Conservation (phyloP, 495 filamentous ascomycete genomes). For the Hypoxylon subgilvum region DNA sequence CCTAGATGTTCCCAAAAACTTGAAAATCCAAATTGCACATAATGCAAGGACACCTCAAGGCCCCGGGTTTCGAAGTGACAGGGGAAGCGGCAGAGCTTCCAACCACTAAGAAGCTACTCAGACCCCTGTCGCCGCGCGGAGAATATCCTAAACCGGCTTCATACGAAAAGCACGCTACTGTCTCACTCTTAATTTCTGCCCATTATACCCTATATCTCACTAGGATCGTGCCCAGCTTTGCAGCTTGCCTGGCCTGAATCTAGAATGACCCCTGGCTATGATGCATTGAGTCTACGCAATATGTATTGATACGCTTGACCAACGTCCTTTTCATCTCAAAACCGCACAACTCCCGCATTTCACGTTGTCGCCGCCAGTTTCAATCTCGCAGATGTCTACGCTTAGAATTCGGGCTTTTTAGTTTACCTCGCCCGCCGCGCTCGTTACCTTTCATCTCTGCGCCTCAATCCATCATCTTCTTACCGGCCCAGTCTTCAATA, state of each 20-base stretch:
- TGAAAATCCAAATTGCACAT: conserved; percentile 23
- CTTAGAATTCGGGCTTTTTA: background rate
- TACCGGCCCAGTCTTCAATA: conserved; percentile 34
- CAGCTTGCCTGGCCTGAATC: background rate
- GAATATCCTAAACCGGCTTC: background rate
- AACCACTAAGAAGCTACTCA: conserved; percentile 3
- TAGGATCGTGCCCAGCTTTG: background rate
- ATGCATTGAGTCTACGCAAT: background rate
- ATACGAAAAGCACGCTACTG: conserved; percentile 3
- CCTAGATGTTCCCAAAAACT: conserved; percentile 9
- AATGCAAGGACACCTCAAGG: conserved; percentile 13
- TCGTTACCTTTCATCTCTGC: background rate
- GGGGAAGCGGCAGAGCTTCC: background rate
- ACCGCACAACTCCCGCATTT: conserved; percentile 1
- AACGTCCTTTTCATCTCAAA: conserved; percentile 16
- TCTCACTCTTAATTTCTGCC: conserved; percentile 7
- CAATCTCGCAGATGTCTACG: background rate
- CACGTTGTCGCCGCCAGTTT: background rate
- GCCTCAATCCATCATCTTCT: background rate
- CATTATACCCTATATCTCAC: conserved; percentile 10
- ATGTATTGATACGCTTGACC: background rate
- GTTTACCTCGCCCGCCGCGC: background rate
- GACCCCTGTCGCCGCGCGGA: conserved; percentile 8
- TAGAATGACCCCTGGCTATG: background rate
- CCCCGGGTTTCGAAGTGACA: conserved; percentile 1